Base-by-base conservation (phyloP, 2,329 filamentous ascomycete genomes). In the Cytospora piceae region DNA sequence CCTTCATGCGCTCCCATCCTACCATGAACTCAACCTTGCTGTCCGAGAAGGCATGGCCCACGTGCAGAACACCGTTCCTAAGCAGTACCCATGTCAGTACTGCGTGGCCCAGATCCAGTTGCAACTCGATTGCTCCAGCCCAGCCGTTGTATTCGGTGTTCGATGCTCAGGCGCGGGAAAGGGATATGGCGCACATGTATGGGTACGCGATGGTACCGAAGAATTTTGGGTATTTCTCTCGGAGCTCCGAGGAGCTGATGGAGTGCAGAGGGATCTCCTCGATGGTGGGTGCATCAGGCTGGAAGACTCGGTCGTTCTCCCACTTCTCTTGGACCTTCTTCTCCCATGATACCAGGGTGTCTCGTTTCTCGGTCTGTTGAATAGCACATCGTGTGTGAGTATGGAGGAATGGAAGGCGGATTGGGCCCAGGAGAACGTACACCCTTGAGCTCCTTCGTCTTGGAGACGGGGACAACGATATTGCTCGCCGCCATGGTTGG, bases 21-120 rank as follows among this genome's bases (percentile, higher is more conserved):
- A 90, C 87, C 65, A 89, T 90, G 77, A 98, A 99, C 79, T 99
- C 95, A 72, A 97, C 88, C 80, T 99, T 99, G 74, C 87, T 91
- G 68, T 92, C 88, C 27, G 93, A 95, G 78, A 99, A 98, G 72
- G 88, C 90, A 81, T 99, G 95, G 27, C 95, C 95, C 37, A 91
- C 93, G 75, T 98, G 94, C 31, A 96, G 84, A 67, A 88, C 91
- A 69, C 93, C 93, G 78, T 96, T 96, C 90, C 93, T 93, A 77
- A 93, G 20, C 61, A 52, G 29, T 27, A 51, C 1, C 53, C n/a
- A 37, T 57, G 61, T 63, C 53, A 63, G 61, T 27, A 57, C n/a
- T 46, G 51, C 42, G 46, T 5, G n/a, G n/a, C 12, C 46, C n/a
- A 14, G 46, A 22, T 24, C 46, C 46, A 24, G 1, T 49, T 14